phyloP scores from a whole-genome alignment of 129 eudicot species.

The Sambucus nigra region DNA sequence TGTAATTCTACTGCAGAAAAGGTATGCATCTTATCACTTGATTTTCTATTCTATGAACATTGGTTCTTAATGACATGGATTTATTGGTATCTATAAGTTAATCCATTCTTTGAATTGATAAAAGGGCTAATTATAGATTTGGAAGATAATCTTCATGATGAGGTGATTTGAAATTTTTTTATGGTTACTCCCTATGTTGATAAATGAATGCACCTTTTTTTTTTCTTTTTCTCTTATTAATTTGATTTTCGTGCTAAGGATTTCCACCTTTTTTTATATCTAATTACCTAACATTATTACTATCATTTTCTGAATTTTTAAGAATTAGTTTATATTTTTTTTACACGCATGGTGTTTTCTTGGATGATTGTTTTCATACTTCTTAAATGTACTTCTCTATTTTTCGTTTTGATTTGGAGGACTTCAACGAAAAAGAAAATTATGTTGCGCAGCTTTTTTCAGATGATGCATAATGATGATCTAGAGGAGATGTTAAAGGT shows the following conservation, averaged over 20 bases:
- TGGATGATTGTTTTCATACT: background rate
- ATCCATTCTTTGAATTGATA: conserved; percentile 77
- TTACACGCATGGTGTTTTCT: conserved; percentile 5
- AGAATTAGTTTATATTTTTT: too few relatives aligned
- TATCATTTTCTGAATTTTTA: conserved; percentile 1
- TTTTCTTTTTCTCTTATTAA: too few relatives aligned
- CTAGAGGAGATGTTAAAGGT: conserved; percentile 95
- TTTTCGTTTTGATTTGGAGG: conserved; percentile 85
- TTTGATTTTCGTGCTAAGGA: background rate
- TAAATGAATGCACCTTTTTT: too few relatives aligned
- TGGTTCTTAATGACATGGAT: conserved; percentile 7
- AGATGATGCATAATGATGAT: conserved; percentile 75
- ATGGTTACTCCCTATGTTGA: background rate
- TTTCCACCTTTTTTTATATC: background rate
- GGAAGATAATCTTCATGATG: conserved; percentile 55
- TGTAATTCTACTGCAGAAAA: conserved; percentile 79
- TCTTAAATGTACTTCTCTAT: conserved; percentile 5
- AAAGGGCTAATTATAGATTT: conserved; percentile 81
- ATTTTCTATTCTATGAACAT: conserved; percentile 6
- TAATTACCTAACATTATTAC: background rate
- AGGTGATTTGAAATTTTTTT: conserved; percentile 29
- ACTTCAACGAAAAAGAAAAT: conserved; percentile 88
- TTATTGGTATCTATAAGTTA: conserved; percentile 49
- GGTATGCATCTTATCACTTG: conserved; percentile 29
- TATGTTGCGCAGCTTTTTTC: conserved; percentile 94